Evolutionary conservation across 495 filamentous ascomycete genomes (phyloP).

Genomic region (Penicillium cinerascens): DNA sequence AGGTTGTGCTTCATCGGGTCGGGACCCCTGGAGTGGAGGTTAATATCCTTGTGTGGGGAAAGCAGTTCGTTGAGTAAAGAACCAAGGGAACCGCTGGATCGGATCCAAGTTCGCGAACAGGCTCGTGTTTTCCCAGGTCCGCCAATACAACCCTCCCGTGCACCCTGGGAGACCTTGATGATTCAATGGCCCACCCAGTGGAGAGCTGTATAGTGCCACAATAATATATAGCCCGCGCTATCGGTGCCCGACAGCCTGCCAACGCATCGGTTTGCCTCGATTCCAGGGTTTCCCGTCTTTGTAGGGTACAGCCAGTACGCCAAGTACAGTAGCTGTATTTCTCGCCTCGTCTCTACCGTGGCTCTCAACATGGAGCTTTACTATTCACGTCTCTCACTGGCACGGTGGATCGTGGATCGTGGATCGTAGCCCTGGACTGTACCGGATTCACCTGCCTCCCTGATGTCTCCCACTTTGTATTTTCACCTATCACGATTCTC

Average conservation of each 20-base stretch:
- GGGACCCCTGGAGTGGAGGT: not conserved
- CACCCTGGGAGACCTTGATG: not conserved
- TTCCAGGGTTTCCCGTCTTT: not conserved
- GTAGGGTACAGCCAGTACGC: not conserved
- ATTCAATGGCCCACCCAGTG: not conserved
- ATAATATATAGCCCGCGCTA: not conserved
- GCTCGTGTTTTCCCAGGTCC: not conserved
- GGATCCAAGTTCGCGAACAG: not conserved
- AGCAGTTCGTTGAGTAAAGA: slow-evolving; percentile 19
- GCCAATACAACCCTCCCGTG: not conserved
- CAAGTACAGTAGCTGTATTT: not conserved
- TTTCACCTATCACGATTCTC: not conserved
- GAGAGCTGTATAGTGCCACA: not conserved
- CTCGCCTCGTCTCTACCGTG: not conserved
- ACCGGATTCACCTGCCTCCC: not conserved
- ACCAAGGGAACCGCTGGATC: slow-evolving; percentile 13
- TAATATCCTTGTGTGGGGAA: not conserved
- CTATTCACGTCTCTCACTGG: not conserved
- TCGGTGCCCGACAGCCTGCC: slow-evolving; percentile 4
- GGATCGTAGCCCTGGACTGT: not conserved
- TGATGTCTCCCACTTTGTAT: not conserved
- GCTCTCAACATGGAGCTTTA: not conserved
- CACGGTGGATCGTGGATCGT: not conserved
- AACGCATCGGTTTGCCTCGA: slow-evolving; percentile 4
- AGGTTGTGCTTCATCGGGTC: not conserved